phyloP scores from a whole-genome alignment of 441 rosid species.

The Aquilaria agallochum region DNA sequence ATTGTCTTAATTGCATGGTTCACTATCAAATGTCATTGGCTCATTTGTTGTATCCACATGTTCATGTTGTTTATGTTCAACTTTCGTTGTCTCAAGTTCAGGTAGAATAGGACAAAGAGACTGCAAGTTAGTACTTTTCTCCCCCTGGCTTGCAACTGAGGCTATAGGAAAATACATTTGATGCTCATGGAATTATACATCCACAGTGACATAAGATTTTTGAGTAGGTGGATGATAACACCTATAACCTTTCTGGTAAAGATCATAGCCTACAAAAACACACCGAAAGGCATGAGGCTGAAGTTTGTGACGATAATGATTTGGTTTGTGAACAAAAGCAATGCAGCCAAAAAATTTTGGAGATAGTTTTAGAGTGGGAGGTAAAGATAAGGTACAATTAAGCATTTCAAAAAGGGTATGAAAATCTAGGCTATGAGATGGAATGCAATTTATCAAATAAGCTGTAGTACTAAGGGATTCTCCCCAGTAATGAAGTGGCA shows the following conservation, averaged over 20 bases:
- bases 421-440: background rate
- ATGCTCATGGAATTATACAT: slow-evolving; percentile 12
- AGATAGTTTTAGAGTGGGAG: background rate
- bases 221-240: slow-evolving; percentile 9
- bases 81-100: too few species aligned
- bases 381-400: background rate
- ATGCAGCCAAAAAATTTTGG: slow-evolving; percentile 1
- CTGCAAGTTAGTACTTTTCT: too few species aligned
- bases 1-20: too few species aligned
- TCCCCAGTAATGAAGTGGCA: slow-evolving; percentile 6
- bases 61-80: too few species aligned
- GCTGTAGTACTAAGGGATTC: background rate
- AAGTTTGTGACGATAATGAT: background rate
- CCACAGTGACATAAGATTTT: background rate
- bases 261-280: slow-evolving; percentile 14
- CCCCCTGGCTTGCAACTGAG: background rate
- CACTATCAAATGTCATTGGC: too few species aligned
- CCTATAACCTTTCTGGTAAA: slow-evolving; percentile 1
- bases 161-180: background rate
- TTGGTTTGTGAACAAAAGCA: slow-evolving; percentile 1
- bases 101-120: too few species aligned
- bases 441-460: background rate
- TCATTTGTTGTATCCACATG: too few species aligned
- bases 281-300: background rate
- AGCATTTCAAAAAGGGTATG: background rate